A percentile compares a stretch with the other conserved stretches of the same genome.
Conservation (phyloP, 306 rosid species). For the Prunus mira region DNA sequence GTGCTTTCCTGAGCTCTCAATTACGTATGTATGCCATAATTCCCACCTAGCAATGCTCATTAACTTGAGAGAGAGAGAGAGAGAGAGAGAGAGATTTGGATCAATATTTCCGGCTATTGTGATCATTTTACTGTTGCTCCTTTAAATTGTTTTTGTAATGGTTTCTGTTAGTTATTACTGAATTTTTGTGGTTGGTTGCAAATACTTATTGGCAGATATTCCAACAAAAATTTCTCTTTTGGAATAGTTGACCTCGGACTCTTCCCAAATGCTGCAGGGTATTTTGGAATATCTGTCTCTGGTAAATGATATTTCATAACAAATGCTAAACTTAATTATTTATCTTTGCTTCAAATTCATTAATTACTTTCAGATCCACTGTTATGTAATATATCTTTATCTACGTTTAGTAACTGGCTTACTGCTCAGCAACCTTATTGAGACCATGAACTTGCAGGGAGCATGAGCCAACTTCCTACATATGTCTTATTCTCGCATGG, state of each 20-base stretch:
- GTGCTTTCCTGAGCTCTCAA: conserved; percentile 79
- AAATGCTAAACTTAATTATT: neutral
- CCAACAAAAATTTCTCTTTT: conserved; percentile 77
- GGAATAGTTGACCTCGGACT: conserved; percentile 90
- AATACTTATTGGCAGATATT: conserved; percentile 59
- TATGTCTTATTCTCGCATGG: conserved; percentile 83
- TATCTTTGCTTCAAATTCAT: neutral
- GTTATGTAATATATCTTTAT: neutral
- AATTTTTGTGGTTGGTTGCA: conserved; percentile 7
- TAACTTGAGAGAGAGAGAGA: neutral
- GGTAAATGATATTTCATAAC: conserved; percentile 32
- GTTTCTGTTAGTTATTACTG: neutral
- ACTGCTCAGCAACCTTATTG: conserved; percentile 21
- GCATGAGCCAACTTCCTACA: conserved; percentile 86
- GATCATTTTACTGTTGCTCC: neutral
- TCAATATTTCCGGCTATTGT: neutral
- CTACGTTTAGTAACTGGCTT: conserved; percentile 1
- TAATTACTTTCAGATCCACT: neutral
- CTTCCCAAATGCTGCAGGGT: conserved; percentile 88
- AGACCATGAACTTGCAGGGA: conserved; percentile 43
- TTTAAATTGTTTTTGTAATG: neutral
- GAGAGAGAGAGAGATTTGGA: neutral
- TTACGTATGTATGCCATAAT: conserved; percentile 50
- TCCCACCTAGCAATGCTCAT: conserved; percentile 22
- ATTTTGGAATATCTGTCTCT: conserved; percentile 74